Base-by-base conservation (phyloP, 2,329 filamentous ascomycete species). In the Botrytis aclada region DNA sequence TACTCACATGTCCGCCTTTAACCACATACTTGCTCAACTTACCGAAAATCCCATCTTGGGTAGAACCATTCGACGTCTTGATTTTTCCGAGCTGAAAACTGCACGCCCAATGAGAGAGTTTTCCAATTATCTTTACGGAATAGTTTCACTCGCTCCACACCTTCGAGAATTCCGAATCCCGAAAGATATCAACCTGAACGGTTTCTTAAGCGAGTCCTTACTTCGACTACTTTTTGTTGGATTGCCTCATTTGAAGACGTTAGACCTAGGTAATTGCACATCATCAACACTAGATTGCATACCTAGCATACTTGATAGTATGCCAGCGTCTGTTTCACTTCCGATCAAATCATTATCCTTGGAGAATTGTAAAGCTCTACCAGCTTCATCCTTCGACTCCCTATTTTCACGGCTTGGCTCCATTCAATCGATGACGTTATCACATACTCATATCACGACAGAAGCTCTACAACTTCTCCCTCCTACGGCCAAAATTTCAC, bases 1-100 rank as follows among this genome's bases (percentile, higher is more conserved):
- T 77, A 92, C 92, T 16, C 92, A 94, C 84, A 94, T 92, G 37
- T 86, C 89, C 74, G 93, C 93, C 80, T 95, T 94, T 83, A 90
- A 90, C 56, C 80, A 94, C n/a, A 56, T 69, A 51, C 45, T 72
- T 41, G 84, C 85, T 74, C 92, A 92, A 78, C 85, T 94, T 76
- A 84, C 85, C 65, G 83, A 87, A 74, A 90, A 93, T 80, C 88
- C 88, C 4, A 85, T 88, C 16, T 85, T 94, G 73, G 92, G 92
- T 65, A 90, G 88, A 60, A 88, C 94, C 77, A 91, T 94, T 69
- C 89, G 91, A 74, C 89, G 92, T 72, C 84, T 95, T 66, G 92
- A 95, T 83, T 62, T 73, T 22, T 73, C 67, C 9, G 71, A 72
- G 9, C 25, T 72, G 7, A 70, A 51, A 29, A 60, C 61, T 8